phyloP scores from a whole-genome alignment of 176 grass and related monocot genomes.

The Eleusine coracana region DNA sequence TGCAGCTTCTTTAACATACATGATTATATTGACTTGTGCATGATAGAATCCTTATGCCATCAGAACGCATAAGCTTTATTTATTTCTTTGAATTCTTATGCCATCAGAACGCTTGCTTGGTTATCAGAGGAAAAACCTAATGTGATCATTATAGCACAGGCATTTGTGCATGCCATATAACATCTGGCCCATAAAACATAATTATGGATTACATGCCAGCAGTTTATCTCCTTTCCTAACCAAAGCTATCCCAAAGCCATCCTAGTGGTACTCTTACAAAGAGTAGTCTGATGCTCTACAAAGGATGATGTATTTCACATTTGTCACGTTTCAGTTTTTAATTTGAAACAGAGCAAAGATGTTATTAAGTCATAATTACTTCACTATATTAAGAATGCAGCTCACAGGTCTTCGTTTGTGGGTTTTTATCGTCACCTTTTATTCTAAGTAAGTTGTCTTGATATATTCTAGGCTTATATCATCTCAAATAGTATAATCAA shows the following conservation, averaged over 20 bases:
- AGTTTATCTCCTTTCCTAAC: background rate
- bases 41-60: background rate
- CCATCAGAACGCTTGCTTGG: background rate
- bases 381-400: background rate
- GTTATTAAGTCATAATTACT: background rate
- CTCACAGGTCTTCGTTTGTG: background rate
- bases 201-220: background rate
- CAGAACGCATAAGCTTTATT: background rate
- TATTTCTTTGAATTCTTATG: too few species aligned
- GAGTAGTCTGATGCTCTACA: background rate
- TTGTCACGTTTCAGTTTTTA: background rate
- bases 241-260: background rate
- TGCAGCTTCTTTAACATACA: background rate
- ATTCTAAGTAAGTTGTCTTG: background rate
- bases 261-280: background rate
- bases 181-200: background rate
- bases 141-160: background rate
- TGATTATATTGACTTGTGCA: background rate
- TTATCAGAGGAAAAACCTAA: background rate
- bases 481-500: background rate
- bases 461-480: background rate
- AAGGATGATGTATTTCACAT: conserved; percentile 19
- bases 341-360: background rate
- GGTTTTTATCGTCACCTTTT: background rate
- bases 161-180: background rate